phyloP scores from a whole-genome alignment of 305 asterid species.

The Euphrasia arctica region DNA sequence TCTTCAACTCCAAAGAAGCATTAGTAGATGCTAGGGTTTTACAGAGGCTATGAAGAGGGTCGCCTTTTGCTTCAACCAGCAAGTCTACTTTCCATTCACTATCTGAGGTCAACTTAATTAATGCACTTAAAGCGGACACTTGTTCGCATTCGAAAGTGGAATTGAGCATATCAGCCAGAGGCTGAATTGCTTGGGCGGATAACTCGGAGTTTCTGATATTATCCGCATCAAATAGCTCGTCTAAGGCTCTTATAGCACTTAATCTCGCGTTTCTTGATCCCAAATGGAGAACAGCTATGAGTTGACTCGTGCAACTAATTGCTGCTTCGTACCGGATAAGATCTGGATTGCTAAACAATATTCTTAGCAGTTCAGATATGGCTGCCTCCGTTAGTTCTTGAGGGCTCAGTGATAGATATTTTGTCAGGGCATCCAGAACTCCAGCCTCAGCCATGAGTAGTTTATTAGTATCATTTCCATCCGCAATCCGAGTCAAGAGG shows the following conservation, averaged over 20 bases:
- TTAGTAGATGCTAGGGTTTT: conserved; percentile 53
- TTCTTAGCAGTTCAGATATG: conserved; percentile 66
- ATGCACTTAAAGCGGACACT: conserved; percentile 63
- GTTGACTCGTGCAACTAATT: conserved; percentile 64
- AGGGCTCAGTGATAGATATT: conserved; percentile 85
- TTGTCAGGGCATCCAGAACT: conserved; percentile 69
- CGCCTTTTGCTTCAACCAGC: conserved; percentile 63
- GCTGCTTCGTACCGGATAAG: conserved; percentile 62
- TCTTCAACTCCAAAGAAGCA: conserved; percentile 56
- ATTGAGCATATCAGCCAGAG: conserved; percentile 74
- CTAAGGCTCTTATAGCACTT: conserved; percentile 76
- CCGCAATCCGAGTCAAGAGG: conserved; percentile 70
- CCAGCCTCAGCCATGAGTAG: conserved; percentile 87
- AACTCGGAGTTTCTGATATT: conserved; percentile 62
- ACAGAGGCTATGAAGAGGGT: conserved; percentile 56
- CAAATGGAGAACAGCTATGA: conserved; percentile 85
- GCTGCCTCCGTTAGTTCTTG: conserved; percentile 77
- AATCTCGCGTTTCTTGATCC: conserved; percentile 81
- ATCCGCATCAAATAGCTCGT: conserved; percentile 66
- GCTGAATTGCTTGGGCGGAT: conserved; percentile 76
- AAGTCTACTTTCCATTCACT: conserved; percentile 48
- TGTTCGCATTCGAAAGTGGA: conserved; percentile 58
- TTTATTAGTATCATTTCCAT: conserved; percentile 69
- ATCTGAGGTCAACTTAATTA: conserved; percentile 63
- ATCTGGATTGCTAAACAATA: conserved; percentile 62